Evolutionary conservation across 768 basidiomycete genomes (phyloP).

Genomic region (Mycena metata): DNA sequence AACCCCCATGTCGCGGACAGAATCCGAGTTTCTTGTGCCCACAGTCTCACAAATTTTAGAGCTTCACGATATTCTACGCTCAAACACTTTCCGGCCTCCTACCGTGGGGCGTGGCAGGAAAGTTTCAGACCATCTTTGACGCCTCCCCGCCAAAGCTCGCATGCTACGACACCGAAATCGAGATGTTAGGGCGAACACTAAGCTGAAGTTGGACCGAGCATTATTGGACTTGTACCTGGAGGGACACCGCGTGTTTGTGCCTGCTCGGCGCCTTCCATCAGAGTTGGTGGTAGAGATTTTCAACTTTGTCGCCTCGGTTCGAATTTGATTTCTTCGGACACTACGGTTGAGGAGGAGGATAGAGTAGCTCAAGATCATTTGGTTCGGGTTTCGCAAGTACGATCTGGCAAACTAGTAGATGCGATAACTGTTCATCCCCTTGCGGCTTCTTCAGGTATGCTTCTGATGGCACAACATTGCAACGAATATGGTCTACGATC

Average conservation of each 20-base stretch:
- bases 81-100: not conserved
- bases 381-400: not conserved
- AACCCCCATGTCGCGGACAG: too few relatives aligned
- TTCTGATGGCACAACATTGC: not conserved
- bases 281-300: constrained; percentile 25
- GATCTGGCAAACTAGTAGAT: too few relatives aligned
- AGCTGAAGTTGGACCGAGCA: not conserved
- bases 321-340: not conserved
- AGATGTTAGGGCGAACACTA: not conserved
- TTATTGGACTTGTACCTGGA: not conserved
- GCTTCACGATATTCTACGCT: not conserved
- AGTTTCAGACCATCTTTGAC: not conserved
- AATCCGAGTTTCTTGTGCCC: too few relatives aligned
- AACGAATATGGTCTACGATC: constrained; percentile 16
- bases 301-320: not conserved
- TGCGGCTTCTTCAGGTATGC: too few relatives aligned
- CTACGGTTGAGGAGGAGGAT: not conserved
- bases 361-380: constrained; percentile 1
- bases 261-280: not conserved
- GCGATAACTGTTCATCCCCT: too few relatives aligned
- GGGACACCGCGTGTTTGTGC: not conserved
- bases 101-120: too few relatives aligned
- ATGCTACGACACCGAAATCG: not conserved
- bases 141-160: not conserved
- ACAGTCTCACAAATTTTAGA: not conserved